Conservation (phyloP, 2,329 filamentous ascomycete genomes). For the Pyricularia pennisetigena region DNA sequence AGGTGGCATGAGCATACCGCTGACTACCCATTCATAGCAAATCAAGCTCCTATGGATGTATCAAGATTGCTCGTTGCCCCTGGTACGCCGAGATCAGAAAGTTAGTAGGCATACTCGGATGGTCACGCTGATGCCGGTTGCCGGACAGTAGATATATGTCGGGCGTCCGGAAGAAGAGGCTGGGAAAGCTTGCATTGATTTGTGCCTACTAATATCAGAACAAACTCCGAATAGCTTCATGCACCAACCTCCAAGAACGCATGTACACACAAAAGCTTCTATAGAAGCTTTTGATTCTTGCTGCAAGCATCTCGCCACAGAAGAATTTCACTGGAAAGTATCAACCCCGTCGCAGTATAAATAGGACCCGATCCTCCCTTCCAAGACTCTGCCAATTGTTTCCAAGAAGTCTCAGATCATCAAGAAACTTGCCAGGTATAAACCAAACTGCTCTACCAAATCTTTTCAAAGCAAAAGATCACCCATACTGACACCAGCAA, state of each 20-base stretch:
- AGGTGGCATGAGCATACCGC: too few relatives aligned
- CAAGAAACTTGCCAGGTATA: background rate
- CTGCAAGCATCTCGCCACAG: too few relatives aligned
- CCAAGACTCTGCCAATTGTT: background rate
- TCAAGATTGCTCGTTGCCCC: too few relatives aligned
- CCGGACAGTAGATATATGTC: too few relatives aligned
- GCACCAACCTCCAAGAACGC: background rate
- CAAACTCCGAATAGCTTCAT: background rate
- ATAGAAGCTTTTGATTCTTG: too few relatives aligned
- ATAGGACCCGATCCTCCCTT: background rate
- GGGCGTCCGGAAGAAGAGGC: background rate
- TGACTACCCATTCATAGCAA: too few relatives aligned
- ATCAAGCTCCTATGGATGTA: too few relatives aligned
- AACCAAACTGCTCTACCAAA: background rate
- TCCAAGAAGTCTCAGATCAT: background rate
- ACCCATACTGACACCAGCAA: background rate
- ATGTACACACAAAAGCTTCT: background rate
- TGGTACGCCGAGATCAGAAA: too few relatives aligned
- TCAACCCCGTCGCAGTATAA: background rate
- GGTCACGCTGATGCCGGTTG: too few relatives aligned
- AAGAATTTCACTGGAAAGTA: background rate
- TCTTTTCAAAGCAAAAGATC: background rate
- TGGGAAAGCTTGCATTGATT: background rate
- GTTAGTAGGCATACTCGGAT: too few relatives aligned
- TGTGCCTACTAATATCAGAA: background rate